Percentiles rank a stretch among this genome's conserved stretches.
These are phyloP conservation scores for Aspergillus kassunensis DNA, from an alignment of 495 filamentous ascomycete species.

Conservation along the genomic window DNA sequence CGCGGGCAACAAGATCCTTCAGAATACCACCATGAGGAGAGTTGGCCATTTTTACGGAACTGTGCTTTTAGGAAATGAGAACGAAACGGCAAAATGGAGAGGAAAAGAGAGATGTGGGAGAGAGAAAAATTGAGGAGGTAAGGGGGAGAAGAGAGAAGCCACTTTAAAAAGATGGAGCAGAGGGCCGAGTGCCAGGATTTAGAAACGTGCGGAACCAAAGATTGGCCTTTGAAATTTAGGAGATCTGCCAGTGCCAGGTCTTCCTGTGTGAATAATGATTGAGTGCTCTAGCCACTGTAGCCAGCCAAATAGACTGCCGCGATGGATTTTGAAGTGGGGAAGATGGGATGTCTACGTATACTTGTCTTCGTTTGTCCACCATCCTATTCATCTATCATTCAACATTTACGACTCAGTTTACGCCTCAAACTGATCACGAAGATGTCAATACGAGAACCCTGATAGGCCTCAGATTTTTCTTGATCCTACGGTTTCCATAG, in stretches of 20 bases:
- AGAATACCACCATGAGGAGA: constrained; percentile 92
- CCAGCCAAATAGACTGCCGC: too few species aligned
- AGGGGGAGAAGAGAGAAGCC: constrained; percentile 7
- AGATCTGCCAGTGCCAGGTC: too few species aligned
- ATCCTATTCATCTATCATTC: constrained; percentile 2
- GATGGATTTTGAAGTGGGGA: too few species aligned
- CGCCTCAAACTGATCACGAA: too few species aligned
- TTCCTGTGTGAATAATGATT: too few species aligned
- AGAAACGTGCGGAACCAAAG: constrained; percentile 8
- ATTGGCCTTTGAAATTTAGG: constrained; percentile 10
- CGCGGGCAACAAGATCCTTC: constrained; percentile 93
- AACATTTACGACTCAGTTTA: too few species aligned
- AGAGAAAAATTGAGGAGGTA: constrained; percentile 9
- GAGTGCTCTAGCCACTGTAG: too few species aligned
- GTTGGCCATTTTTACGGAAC: constrained; percentile 57
- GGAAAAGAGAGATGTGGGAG: constrained; percentile 8
- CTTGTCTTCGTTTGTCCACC: neutral
- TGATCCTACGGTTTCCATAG: too few species aligned
- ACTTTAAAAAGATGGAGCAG: constrained; percentile 7
- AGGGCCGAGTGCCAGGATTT: constrained; percentile 6
- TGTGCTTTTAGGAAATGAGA: constrained; percentile 10
- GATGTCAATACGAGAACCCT: too few species aligned
- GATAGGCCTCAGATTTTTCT: too few species aligned
- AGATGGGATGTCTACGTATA: too few species aligned
- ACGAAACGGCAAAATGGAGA: constrained; percentile 8